phyloP scores from a whole-genome alignment of 169 alveolate species.

The Cryptosporidium felis region DNA sequence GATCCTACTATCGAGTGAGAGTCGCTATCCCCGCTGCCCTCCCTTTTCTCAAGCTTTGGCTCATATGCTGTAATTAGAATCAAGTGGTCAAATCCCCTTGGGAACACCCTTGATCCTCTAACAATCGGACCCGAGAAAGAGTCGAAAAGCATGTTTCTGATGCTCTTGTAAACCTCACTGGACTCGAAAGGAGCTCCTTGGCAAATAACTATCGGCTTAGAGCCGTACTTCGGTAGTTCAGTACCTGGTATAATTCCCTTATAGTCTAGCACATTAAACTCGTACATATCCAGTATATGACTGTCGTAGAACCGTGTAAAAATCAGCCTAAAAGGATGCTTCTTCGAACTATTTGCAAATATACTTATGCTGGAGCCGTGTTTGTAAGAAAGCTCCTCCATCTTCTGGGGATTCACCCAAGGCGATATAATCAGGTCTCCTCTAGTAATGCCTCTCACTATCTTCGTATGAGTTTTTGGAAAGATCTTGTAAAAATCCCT shows the following conservation, averaged over 20 bases:
- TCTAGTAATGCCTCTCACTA: slow-evolving; percentile 38
- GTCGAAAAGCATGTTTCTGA: slow-evolving; percentile 52
- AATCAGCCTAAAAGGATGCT: slow-evolving; percentile 43
- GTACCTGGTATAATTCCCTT: not conserved
- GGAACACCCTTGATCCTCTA: slow-evolving; percentile 51
- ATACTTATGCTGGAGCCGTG: slow-evolving; percentile 62
- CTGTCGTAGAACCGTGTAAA: slow-evolving; percentile 59
- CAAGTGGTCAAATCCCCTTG: slow-evolving; percentile 60
- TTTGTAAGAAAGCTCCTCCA: slow-evolving; percentile 50
- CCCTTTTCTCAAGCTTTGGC: not conserved
- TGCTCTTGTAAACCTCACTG: slow-evolving; percentile 22
- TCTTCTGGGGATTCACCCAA: slow-evolving; percentile 43
- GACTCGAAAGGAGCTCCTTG: slow-evolving; percentile 70
- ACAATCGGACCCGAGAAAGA: slow-evolving; percentile 43
- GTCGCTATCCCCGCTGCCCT: no score
- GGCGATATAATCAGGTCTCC: slow-evolving; percentile 46
- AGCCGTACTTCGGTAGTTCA: slow-evolving; percentile 62
- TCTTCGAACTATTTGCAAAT: slow-evolving; percentile 66
- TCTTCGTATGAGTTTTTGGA: slow-evolving; percentile 46
- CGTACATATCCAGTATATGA: slow-evolving; percentile 65
- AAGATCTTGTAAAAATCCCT: slow-evolving; percentile 32
- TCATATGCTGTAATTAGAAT: slow-evolving; percentile 45
- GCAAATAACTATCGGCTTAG: slow-evolving; percentile 56
- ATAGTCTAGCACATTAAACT: slow-evolving; percentile 35
- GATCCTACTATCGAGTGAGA: slow-evolving; percentile 1